These are phyloP conservation scores for Quercus berberidifolia DNA, from an alignment of 306 rosid species.

Conservation along the genomic window DNA sequence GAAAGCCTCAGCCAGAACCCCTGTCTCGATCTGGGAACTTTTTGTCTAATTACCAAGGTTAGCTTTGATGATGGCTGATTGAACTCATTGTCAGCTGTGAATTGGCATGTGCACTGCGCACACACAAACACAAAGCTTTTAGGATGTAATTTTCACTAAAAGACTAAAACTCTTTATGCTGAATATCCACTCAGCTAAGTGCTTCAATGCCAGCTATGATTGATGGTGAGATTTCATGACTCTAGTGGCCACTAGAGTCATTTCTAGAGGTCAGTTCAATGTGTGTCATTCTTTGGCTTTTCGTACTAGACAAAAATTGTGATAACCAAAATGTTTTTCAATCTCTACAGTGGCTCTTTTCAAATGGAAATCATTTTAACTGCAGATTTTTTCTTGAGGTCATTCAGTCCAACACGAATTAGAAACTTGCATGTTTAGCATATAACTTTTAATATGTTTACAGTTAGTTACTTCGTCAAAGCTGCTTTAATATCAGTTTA, in stretches of 20 bases:
- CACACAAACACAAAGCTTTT: background rate
- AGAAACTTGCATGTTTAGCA: background rate
- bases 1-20: constrained; percentile 85
- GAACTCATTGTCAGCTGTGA: constrained; percentile 23
- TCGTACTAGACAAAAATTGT: background rate
- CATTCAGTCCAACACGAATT: background rate
- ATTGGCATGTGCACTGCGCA: background rate
- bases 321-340: background rate
- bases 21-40: constrained; percentile 42
- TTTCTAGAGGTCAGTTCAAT: background rate
- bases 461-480: background rate
- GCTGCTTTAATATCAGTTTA: background rate
- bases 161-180: background rate
- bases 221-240: background rate
- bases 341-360: background rate
- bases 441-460: background rate
- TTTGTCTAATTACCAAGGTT: constrained; percentile 71
- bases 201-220: background rate
- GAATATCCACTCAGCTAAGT: background rate
- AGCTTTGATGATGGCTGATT: constrained; percentile 27
- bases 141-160: background rate
- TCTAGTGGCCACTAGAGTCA: constrained; percentile 7
- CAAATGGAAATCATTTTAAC: background rate
- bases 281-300: background rate
- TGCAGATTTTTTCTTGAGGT: background rate